Percentiles rank a stretch among this genome's conserved stretches.
These are phyloP conservation scores for Kregervanrija pseudodelftensis DNA, from an alignment of 805 yeast species.

Conservation along the genomic window DNA sequence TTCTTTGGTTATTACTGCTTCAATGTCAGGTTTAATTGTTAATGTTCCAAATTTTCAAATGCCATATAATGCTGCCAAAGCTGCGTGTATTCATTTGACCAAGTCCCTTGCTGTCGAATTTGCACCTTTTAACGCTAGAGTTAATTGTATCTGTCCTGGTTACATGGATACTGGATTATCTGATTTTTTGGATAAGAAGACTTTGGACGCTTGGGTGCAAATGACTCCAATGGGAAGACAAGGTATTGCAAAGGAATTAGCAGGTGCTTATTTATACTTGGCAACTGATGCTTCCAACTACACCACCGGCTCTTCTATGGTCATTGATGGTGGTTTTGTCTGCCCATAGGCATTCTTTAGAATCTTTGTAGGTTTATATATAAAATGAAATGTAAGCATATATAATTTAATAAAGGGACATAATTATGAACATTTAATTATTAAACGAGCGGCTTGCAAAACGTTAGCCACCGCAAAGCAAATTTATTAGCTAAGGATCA, in stretches of 20 bases:
- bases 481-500: no score
- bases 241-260: conserved; percentile 43
- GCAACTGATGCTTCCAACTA: conserved; percentile 40
- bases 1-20: conserved; percentile 45
- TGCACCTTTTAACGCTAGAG: conserved; percentile 41
- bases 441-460: no score
- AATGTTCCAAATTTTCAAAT: conserved; percentile 49
- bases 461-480: no score
- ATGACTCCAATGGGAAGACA: conserved; percentile 44
- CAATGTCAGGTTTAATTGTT: conserved; percentile 49
- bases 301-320: conserved; percentile 44
- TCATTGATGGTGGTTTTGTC: conserved; percentile 42
- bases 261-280: conserved; percentile 45
- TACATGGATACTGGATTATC: conserved; percentile 43
- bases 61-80: conserved; percentile 44
- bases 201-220: conserved; percentile 24
- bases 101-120: conserved; percentile 43
- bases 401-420: no score
- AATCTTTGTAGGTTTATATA: no score
- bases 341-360: conserved; percentile 7
- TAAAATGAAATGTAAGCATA: no score
- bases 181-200: conserved; percentile 23
- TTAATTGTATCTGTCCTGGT: conserved; percentile 46
- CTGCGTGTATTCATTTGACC: conserved; percentile 42
- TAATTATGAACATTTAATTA: no score